These are phyloP conservation scores for Choiromyces venosus DNA, from an alignment of 495 filamentous ascomycete species.

Conservation along the genomic window DNA sequence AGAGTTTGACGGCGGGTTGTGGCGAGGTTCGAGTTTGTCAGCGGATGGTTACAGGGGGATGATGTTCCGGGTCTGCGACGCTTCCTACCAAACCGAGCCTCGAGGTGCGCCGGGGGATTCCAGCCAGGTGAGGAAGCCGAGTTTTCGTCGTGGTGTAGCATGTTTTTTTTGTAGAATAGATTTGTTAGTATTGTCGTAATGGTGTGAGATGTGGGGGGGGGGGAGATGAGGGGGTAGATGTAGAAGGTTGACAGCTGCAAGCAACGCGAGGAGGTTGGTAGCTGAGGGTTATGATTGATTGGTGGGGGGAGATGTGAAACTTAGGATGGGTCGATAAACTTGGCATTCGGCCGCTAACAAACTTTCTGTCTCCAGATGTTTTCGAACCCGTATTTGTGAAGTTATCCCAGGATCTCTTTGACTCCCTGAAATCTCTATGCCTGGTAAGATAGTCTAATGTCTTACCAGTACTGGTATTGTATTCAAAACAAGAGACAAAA, in stretches of 20 bases:
- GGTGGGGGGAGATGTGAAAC: constrained; percentile 10
- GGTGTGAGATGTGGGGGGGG: background rate
- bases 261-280: background rate
- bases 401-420: background rate
- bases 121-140: constrained; percentile 27
- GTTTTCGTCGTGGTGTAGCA: constrained; percentile 34
- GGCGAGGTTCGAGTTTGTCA: constrained; percentile 32
- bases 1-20: constrained; percentile 46
- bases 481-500: too few relatives aligned
- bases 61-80: constrained; percentile 32
- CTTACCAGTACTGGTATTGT: background rate
- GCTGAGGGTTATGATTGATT: background rate
- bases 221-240: background rate
- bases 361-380: background rate
- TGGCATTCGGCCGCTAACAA: background rate
- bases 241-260: background rate
- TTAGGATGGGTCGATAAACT: background rate
- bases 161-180: background rate
- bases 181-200: background rate
- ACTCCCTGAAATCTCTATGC: background rate
- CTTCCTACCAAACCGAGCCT: constrained; percentile 38
- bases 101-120: constrained; percentile 40
- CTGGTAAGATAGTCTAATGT: background rate
- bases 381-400: background rate
- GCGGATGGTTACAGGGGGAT: constrained; percentile 23